Conservation (phyloP, 345 rosid species). For the Excoecaria agallocha region DNA sequence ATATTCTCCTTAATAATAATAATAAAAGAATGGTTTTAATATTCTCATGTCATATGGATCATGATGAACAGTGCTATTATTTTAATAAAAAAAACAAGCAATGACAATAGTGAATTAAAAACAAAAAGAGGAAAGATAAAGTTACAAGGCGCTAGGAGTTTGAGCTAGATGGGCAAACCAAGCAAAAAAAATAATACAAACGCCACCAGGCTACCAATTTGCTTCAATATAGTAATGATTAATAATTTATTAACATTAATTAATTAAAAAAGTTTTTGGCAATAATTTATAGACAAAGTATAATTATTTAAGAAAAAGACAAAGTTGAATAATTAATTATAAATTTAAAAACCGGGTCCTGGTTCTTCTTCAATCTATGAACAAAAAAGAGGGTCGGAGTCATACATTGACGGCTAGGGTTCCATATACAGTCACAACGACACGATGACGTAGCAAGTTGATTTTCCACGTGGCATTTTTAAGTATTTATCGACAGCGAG, state of each 20-base stretch:
- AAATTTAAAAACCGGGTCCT: background rate
- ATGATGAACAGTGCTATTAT: background rate
- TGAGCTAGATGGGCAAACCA: background rate
- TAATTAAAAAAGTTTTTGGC: background rate
- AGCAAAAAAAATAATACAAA: background rate
- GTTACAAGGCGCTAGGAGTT: background rate
- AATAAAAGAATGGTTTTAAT: background rate
- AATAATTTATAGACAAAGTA: too few relatives aligned
- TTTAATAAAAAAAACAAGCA: background rate
- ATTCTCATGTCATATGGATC: background rate
- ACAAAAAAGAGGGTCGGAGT: too few relatives aligned
- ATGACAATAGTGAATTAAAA: background rate
- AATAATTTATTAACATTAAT: too few relatives aligned
- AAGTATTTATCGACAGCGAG: conserved; percentile 21
- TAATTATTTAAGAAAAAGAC: too few relatives aligned
- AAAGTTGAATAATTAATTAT: background rate
- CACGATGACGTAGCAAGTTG: conserved; percentile 7
- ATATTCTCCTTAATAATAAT: too few relatives aligned
- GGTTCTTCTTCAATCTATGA: background rate
- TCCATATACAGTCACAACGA: conserved; percentile 13
- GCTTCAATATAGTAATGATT: background rate
- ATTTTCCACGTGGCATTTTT: conserved; percentile 29
- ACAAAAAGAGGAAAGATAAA: too few relatives aligned
- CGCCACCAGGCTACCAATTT: background rate
- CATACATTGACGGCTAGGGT: conserved; percentile 43